These are phyloP conservation scores for Calycina marina DNA, from an alignment of 2,329 filamentous ascomycete species.

Conservation along the genomic window DNA sequence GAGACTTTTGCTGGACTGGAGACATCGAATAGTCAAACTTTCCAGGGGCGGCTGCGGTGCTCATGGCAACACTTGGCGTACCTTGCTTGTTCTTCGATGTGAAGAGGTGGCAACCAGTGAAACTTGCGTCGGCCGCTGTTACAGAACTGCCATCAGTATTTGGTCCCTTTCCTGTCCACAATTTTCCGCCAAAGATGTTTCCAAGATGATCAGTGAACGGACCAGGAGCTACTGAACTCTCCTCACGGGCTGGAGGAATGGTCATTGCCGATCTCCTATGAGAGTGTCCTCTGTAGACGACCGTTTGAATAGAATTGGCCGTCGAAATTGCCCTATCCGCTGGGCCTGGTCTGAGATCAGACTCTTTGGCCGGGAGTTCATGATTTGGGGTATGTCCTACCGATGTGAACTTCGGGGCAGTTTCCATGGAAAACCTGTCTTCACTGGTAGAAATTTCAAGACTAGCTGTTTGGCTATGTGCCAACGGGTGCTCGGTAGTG, in stretches of 20 bases:
- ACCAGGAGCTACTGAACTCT: slow-evolving; percentile 1
- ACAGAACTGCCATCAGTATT: slow-evolving; percentile 28
- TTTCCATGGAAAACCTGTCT: slow-evolving; percentile 18
- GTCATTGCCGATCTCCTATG: slow-evolving; percentile 24
- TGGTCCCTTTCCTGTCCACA: slow-evolving; percentile 13
- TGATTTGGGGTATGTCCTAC: slow-evolving; percentile 24
- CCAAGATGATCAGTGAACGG: slow-evolving; percentile 19
- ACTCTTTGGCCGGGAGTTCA: slow-evolving; percentile 20
- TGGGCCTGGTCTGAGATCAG: slow-evolving; percentile 25
- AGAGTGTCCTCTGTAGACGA: slow-evolving; percentile 19
- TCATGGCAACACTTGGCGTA: slow-evolving; percentile 48
- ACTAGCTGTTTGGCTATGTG: slow-evolving; percentile 59
- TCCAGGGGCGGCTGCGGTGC: slow-evolving; percentile 46
- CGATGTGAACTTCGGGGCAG: slow-evolving; percentile 27
- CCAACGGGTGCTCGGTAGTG: slow-evolving; percentile 54
- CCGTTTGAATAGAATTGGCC: slow-evolving; percentile 19
- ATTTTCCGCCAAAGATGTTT: slow-evolving; percentile 13
- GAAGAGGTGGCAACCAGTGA: slow-evolving; percentile 47
- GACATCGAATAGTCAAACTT: slow-evolving; percentile 23
- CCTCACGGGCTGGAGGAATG: slow-evolving; percentile 2
- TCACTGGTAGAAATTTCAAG: slow-evolving; percentile 31
- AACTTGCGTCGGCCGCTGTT: slow-evolving; percentile 39
- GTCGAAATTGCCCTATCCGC: slow-evolving; percentile 20
- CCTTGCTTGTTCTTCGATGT: slow-evolving; percentile 47
- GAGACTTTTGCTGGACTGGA: too few relatives aligned